These are phyloP conservation scores for Aspergillus aculeatinus DNA, from an alignment of 2,329 filamentous ascomycete genomes.

Conservation along the genomic window DNA sequence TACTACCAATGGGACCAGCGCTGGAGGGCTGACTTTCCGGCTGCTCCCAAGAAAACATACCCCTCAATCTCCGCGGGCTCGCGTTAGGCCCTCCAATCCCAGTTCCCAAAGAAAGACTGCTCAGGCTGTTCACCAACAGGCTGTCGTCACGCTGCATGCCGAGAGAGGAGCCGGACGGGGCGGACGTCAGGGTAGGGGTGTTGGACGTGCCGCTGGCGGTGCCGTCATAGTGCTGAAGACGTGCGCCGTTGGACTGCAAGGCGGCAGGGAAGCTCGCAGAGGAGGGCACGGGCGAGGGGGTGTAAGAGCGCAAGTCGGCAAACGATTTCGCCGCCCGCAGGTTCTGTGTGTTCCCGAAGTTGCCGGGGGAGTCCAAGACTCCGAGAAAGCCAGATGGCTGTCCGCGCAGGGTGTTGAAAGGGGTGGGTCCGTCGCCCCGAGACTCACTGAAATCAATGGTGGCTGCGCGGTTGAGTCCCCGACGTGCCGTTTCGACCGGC, in stretches of 20 bases:
- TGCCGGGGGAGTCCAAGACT: conserved; percentile 73
- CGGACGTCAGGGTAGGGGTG: conserved; percentile 66
- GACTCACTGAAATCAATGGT: conserved; percentile 93
- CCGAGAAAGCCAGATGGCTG: conserved; percentile 81
- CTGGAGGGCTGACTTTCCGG: conserved; percentile 49
- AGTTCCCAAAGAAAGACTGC: conserved; percentile 58
- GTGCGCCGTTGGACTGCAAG: conserved; percentile 61
- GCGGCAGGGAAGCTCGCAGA: conserved; percentile 80
- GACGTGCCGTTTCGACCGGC: conserved; percentile 72
- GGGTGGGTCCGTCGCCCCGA: conserved; percentile 67
- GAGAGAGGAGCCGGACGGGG: conserved; percentile 50
- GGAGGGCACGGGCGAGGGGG: conserved; percentile 86
- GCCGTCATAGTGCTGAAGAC: conserved; percentile 59
- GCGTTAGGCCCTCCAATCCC: conserved; percentile 45
- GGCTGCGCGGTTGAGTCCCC: conserved; percentile 87
- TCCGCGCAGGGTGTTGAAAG: conserved; percentile 70
- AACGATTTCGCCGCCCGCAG: conserved; percentile 94
- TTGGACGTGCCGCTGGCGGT: conserved; percentile 59
- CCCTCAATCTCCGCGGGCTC: conserved; percentile 59
- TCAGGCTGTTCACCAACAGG: conserved; percentile 63
- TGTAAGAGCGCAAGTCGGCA: conserved; percentile 91
- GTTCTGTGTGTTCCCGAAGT: conserved; percentile 69
- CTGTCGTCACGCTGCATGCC: conserved; percentile 56
- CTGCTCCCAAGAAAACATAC: conserved; percentile 62
- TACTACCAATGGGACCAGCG: conserved; percentile 62